Evolutionary conservation across 2,329 filamentous ascomycete genomes (phyloP), one percentile per base, ranked within the genome.

Genomic region (Arthrinium puccinioides): DNA sequence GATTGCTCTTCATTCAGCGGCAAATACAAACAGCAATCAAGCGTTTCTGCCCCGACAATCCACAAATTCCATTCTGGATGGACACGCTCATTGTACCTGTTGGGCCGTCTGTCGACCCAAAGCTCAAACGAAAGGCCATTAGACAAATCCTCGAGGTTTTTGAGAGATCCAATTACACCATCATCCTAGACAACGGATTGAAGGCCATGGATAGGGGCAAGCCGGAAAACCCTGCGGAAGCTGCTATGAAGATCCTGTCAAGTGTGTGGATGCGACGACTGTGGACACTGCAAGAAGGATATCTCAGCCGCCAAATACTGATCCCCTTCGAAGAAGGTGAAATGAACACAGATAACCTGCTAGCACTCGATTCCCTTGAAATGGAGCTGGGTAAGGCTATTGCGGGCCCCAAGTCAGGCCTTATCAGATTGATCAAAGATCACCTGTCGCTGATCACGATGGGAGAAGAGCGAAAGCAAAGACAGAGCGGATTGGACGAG

Each of bases 211-310:
- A 27, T 19, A 15, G 15, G 14, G 34, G 34, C 11, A n/a, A n/a
- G n/a, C n/a, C n/a, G n/a, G n/a, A n/a, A n/a, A 19, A 36, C 23
- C 27, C 15, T 16, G 34, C 34, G 11, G 34, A 36, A 21, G 15
- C 34, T n/a, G 36, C 36, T 9, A 37, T 37, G 36, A 20, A 15
- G 7, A 24, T 37, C 9, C 19, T 37, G 19, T 31, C 27, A 15
- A 37, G 36, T 20, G 26, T 29, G 6, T 37, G 36, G 36, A 37
- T 37, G 36, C 15, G 36, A 19, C 26, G 36, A 23, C 36, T 37
- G 4, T 37, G 36, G 36, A 37, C 36, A 10, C 26, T 37, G 11
- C 36, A 37, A 31, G 36, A 37, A 24, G 36, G 16, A 8, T 31
- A 31, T 18, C 21, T 37, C 5, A 37, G 36, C 15, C 26, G 27